Percentiles rank a stretch among this genome's conserved stretches.
Conservation (phyloP, 192 early-diverging fungal genomes). For the Entomortierella parvispora region DNA sequence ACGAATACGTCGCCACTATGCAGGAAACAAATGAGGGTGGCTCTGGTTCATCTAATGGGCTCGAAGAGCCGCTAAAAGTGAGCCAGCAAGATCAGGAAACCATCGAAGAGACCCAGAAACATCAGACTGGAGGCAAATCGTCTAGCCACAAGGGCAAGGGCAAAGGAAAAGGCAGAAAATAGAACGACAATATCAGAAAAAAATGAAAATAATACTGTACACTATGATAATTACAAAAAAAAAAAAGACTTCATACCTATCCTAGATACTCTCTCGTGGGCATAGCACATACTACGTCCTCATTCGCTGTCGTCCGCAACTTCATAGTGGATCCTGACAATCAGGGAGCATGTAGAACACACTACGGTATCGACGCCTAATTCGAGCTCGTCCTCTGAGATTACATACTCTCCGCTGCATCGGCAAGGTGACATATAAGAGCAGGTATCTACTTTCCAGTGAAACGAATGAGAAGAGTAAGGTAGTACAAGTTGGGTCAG, state of each 20-base stretch:
- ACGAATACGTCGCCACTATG: background rate
- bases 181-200: background rate
- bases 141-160: slow-evolving; percentile 13
- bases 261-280: too few species aligned
- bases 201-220: background rate
- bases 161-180: slow-evolving; percentile 50
- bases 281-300: slow-evolving; percentile 11
- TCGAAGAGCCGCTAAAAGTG: slow-evolving; percentile 26
- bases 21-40: background rate
- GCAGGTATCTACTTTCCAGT: slow-evolving; percentile 18
- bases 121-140: background rate
- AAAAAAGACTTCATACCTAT: too few species aligned
- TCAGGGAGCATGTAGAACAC: slow-evolving; percentile 76
- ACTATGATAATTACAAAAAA: background rate
- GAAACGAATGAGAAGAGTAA: too few species aligned
- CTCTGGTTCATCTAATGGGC: background rate
- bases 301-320: slow-evolving; percentile 55
- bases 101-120: slow-evolving; percentile 1
- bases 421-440: slow-evolving; percentile 68
- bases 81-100: slow-evolving; percentile 21
- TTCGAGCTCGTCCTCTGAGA: slow-evolving; percentile 74
- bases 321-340: slow-evolving; percentile 75
- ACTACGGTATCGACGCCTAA: slow-evolving; percentile 66
- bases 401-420: slow-evolving; percentile 71
- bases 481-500: too few species aligned